Conservation (phyloP, 306 rosid genomes). For the Amphicarpaea edgeworthii region DNA sequence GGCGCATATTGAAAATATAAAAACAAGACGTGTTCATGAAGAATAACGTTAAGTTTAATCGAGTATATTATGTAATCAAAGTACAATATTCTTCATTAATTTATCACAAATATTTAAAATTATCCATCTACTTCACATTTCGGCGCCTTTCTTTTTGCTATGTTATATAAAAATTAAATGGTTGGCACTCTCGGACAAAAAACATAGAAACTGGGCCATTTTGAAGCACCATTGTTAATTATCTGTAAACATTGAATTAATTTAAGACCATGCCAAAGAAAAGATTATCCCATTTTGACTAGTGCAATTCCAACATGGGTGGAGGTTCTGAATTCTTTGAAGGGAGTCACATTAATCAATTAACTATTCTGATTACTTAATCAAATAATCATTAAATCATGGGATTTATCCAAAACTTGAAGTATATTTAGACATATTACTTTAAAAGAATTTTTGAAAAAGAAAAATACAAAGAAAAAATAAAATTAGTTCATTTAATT, state of each 20-base stretch:
- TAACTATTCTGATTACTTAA: slow-evolving; percentile 32
- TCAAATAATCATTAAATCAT: not conserved
- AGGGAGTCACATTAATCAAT: slow-evolving; percentile 27
- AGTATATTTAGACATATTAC: too few species aligned
- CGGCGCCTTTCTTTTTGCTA: not conserved
- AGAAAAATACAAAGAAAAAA: too few species aligned
- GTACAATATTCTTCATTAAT: slow-evolving; percentile 31
- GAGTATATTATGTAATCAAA: slow-evolving; percentile 32
- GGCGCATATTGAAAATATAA: slow-evolving; percentile 45
- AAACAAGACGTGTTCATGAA: slow-evolving; percentile 32
- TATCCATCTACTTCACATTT: slow-evolving; percentile 39
- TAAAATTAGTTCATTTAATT: too few species aligned
- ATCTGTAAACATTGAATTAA: not conserved
- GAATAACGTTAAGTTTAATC: not conserved
- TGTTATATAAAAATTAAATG: slow-evolving; percentile 29
- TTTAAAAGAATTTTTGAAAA: too few species aligned
- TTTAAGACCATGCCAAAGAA: slow-evolving; percentile 14
- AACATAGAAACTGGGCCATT: not conserved
- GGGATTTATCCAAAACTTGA: too few species aligned
- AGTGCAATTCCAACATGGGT: slow-evolving; percentile 18
- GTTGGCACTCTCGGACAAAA: slow-evolving; percentile 1
- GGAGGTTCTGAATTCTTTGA: slow-evolving; percentile 34
- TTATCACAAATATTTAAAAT: slow-evolving; percentile 42
- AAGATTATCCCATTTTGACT: slow-evolving; percentile 46
- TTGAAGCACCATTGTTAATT: slow-evolving; percentile 12